Conservation (phyloP, 1,139 yeast species). For the Magnusiomyces sp. region DNA sequence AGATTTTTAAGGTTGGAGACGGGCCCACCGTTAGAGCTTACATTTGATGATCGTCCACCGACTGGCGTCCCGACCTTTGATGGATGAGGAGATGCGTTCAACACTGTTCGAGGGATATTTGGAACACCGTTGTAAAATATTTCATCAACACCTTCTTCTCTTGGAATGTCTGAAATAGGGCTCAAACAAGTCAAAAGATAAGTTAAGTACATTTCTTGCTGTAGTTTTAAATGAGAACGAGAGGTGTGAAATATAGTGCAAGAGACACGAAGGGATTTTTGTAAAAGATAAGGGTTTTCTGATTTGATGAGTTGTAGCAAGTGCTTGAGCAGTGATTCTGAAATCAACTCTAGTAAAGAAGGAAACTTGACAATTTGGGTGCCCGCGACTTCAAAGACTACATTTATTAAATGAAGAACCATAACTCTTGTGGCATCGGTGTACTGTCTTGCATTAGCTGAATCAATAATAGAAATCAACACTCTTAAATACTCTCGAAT, state of each 20-base stretch:
- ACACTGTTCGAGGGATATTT: conserved; percentile 28
- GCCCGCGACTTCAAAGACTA: conserved; percentile 80
- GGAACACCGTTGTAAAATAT: conserved; percentile 37
- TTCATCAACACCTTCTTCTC: conserved; percentile 34
- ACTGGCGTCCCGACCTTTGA: conserved; percentile 14
- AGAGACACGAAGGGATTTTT: conserved; percentile 68
- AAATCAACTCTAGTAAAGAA: conserved; percentile 55
- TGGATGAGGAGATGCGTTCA: conserved; percentile 24
- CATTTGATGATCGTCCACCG: conserved; percentile 18
- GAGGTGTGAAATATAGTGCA: conserved; percentile 43
- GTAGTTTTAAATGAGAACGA: conserved; percentile 32
- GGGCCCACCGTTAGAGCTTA: background rate
- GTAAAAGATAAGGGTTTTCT: conserved; percentile 58
- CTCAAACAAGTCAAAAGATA: conserved; percentile 34
- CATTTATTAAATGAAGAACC: conserved; percentile 66
- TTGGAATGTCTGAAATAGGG: conserved; percentile 33
- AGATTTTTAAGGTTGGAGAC: no score
- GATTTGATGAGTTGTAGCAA: conserved; percentile 70
- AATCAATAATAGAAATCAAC: conserved; percentile 74
- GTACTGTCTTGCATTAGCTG: conserved; percentile 74
- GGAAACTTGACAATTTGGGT: conserved; percentile 55
- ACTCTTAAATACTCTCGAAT: conserved; percentile 64
- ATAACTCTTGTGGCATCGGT: conserved; percentile 82
- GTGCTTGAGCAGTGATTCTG: conserved; percentile 77
- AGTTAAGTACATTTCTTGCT: conserved; percentile 35